phyloP scores from a whole-genome alignment of 768 basidiomycete species.

The Hypsizygus marmoreus region DNA sequence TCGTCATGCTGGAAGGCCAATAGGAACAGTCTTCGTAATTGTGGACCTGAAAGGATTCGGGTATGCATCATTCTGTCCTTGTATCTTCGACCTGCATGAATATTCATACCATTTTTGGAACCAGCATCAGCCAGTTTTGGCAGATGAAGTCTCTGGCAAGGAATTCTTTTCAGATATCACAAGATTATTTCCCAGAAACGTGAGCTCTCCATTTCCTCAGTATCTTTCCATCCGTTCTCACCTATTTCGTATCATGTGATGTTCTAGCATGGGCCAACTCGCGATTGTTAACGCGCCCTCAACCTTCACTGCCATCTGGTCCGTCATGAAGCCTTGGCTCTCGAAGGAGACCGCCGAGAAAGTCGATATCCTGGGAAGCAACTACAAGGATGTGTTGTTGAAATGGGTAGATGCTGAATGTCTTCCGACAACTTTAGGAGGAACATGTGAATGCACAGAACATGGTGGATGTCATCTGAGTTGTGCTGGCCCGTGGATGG shows the following conservation, averaged over 20 bases:
- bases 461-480: conserved; percentile 61
- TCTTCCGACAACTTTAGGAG: conserved; percentile 62
- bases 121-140: conserved; percentile 71
- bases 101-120: not conserved
- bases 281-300: conserved; percentile 73
- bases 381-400: conserved; percentile 59
- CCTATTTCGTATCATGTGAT: conserved; percentile 1
- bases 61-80: conserved; percentile 34
- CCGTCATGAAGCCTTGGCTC: conserved; percentile 68
- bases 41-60: conserved; percentile 74
- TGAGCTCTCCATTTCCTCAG: conserved; percentile 30
- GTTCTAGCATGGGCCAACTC: conserved; percentile 67
- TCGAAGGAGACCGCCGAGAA: conserved; percentile 72
- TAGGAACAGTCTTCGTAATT: conserved; percentile 61
- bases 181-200: conserved; percentile 82
- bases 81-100: not conserved
- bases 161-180: conserved; percentile 70
- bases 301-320: conserved; percentile 75
- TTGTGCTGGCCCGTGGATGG: conserved; percentile 72
- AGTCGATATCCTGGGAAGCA: conserved; percentile 62
- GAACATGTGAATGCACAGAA: conserved; percentile 60
- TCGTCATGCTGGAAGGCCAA: conserved; percentile 49
- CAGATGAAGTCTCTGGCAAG: conserved; percentile 68
- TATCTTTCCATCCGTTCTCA: not conserved
- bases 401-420: conserved; percentile 64